Evolutionary conservation across 1,284 basidiomycete species (phyloP), one percentile per base, ranked within the genome.

Genomic region (Naganishia sp.): DNA sequence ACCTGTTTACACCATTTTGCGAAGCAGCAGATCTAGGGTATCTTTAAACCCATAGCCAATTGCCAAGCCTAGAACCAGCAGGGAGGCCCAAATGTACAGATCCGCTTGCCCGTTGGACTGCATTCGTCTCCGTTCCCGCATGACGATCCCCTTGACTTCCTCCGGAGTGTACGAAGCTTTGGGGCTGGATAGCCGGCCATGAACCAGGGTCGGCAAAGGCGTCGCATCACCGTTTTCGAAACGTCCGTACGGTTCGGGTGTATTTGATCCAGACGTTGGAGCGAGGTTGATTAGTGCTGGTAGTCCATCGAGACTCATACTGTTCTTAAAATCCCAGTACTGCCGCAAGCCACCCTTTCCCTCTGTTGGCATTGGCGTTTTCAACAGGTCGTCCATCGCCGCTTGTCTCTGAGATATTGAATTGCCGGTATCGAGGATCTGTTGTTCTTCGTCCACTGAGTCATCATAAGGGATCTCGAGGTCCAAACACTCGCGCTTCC

Each of bases 261-360:
- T 61, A 43, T 13, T 52, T 23, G 59, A 52, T 15, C 59, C 59
- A 18, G 48, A 52, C 21, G 48, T 46, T 2, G 57, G 57, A 18
- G 65, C 65, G 13, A 66, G 45, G 28, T 43, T 57, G 15, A 45
- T 31, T 5, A 66, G 52, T 0, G 43, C 65, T 6, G 53, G 50
- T 6, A 66, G 54, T 6, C 50, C 52, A 55, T 66, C 65, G 42
- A 60, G 39, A 46, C 57, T 61, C 52, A 60, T 52, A 18, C 33
- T 42, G 55, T 68, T 68, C 52, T 61, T 65, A 5, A 43, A 31
- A 31, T 61, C 50, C 67, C 67, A 68, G 39, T 68, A 68, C 16
- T 61, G 50, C 21, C 54, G 54, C n/a, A 68, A 23, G n/a, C 59
- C 66, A 4, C 42, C 52, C 18, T 66, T 56, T 49, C 36, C 28